phyloP scores from a whole-genome alignment of 2,329 filamentous ascomycete species.

The Nigrospora osmanthi region DNA sequence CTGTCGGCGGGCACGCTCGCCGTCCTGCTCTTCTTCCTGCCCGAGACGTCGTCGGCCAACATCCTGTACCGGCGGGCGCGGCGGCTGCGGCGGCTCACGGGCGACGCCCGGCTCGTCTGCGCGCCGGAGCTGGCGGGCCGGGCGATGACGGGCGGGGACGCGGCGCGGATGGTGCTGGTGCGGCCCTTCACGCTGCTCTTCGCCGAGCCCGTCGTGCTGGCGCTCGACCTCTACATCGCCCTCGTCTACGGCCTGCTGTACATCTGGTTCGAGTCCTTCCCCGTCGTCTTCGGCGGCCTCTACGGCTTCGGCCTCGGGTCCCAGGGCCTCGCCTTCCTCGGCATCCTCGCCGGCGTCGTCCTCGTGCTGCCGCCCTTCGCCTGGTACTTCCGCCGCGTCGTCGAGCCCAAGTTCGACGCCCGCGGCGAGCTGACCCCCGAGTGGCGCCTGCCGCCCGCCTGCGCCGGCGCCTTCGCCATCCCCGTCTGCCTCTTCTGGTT shows the following conservation, averaged over 20 bases:
- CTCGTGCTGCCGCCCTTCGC: constrained; percentile 48
- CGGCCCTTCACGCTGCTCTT: constrained; percentile 23
- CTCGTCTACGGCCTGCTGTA: constrained; percentile 41
- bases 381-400: constrained; percentile 56
- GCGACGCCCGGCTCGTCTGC: constrained; percentile 33
- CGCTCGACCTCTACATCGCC: constrained; percentile 39
- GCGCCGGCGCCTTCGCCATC: constrained; percentile 47
- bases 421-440: constrained; percentile 55
- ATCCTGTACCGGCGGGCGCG: constrained; percentile 45
- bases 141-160: constrained; percentile 32
- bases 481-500: constrained; percentile 49
- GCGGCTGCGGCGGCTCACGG: constrained; percentile 32
- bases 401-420: constrained; percentile 51
- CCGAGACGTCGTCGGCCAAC: constrained; percentile 44
- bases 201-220: constrained; percentile 44
- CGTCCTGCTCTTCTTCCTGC: constrained; percentile 42
- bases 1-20: constrained; percentile 26
- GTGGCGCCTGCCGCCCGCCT: constrained; percentile 53
- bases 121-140: constrained; percentile 44
- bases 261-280: constrained; percentile 47
- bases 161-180: constrained; percentile 36
- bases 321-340: constrained; percentile 39
- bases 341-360: constrained; percentile 35
- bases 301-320: constrained; percentile 42
- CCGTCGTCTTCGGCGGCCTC: constrained; percentile 39